Evolutionary conservation across 2,329 filamentous ascomycete genomes (phyloP), one percentile per base, ranked within the genome.

Genomic region (Aspergillus glaucus): DNA sequence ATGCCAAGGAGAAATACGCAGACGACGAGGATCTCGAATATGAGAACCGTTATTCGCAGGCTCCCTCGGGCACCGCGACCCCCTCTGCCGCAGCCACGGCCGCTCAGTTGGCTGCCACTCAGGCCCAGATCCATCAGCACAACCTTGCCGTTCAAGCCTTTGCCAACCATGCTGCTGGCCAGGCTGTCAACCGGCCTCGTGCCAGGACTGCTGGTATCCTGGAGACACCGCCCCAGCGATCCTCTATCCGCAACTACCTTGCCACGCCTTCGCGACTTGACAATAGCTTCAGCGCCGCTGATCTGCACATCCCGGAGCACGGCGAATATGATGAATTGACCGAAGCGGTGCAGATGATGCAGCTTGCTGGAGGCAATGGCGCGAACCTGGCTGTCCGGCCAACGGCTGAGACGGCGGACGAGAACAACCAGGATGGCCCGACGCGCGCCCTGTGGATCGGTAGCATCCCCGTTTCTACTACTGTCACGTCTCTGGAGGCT

Each of bases 1-100:
- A 98, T 69, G 94, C 95, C 48, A 96, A 95, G 70, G 92, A 97
- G 67, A 94, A 93, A 68, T 97, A 97, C 61, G 91, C 87, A 2
- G 89, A 94, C 60, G 86, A 89, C 43, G 91, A 94, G 46, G 86
- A 90, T 22, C 86, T 90, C 51, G 85, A 88, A 14, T 88, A 87
- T 51, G 67, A 84, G 79, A 70, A 69, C 43, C 72, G 74, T 49
- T 83, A 82, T 61, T 76, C 78, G 41, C 72, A 74, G 45, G 67
- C 75, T 47, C 80, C 81, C 54, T 82, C 79, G 46, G 81, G 82
- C 21, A 75, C 76, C 3, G 66, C 83, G 53, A 84, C 81, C 1
- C 81, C 82, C 8, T 74, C 75, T 14, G 77, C 79, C 9, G 77
- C 77, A 30, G 77, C 78, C 14, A 68, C 75, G 40, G 79, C 80